These are phyloP conservation scores for Epichloe amarillans DNA, from an alignment of 2,329 filamentous ascomycete genomes.

Conservation along the genomic window DNA sequence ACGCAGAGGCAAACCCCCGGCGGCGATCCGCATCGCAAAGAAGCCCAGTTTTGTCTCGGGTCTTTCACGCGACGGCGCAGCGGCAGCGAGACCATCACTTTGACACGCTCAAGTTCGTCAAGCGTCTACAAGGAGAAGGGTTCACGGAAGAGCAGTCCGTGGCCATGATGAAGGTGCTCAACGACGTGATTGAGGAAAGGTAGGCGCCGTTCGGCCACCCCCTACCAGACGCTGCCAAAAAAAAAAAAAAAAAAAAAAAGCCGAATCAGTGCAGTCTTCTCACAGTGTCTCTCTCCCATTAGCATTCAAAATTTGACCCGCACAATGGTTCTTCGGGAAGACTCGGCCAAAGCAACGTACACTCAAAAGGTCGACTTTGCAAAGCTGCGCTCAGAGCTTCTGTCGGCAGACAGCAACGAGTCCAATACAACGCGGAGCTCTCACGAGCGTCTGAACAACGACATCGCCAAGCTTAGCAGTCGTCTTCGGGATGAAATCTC, in stretches of 20 bases:
- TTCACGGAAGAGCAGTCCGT: constrained; percentile 92
- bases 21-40: not conserved
- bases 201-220: constrained; percentile 15
- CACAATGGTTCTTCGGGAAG: constrained; percentile 95
- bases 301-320: constrained; percentile 94
- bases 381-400: constrained; percentile 85
- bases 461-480: constrained; percentile 85
- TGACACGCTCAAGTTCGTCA: constrained; percentile 94
- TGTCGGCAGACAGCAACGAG: constrained; percentile 85
- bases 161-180: constrained; percentile 96
- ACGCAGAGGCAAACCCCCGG: constrained; percentile 1
- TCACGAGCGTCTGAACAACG: constrained; percentile 86
- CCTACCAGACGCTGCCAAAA: too few species aligned
- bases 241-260: too few species aligned
- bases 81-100: constrained; percentile 78
- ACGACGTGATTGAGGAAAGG: constrained; percentile 95
- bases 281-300: too few species aligned
- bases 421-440: constrained; percentile 75
- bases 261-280: too few species aligned
- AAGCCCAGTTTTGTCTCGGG: constrained; percentile 21
- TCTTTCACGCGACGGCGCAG: constrained; percentile 53
- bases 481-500: constrained; percentile 87
- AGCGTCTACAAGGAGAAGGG: constrained; percentile 75
- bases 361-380: constrained; percentile 95
- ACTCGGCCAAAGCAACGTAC: constrained; percentile 68